Evolutionary conservation across 23 red algal species (phyloP).

Genomic region (Gracilaria domingensis): DNA sequence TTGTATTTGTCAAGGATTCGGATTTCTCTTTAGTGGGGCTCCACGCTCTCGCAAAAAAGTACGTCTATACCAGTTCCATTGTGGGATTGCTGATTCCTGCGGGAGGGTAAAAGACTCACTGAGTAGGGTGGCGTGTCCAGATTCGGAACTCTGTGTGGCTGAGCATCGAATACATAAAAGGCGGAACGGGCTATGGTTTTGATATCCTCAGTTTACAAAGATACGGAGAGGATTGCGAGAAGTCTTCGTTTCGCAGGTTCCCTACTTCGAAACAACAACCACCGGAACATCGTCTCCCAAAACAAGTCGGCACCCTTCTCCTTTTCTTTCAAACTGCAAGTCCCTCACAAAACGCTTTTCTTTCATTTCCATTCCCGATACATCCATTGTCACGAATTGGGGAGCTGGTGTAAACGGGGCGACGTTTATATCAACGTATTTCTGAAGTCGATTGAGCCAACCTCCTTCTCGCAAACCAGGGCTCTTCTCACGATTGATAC

Average conservation of each 20-base stretch:
- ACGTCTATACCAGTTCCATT: too few relatives aligned
- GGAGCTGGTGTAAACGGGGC: slow-evolving; percentile 29
- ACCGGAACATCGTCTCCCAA: slow-evolving; percentile 27
- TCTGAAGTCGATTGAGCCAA: slow-evolving; percentile 54
- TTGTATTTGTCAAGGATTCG: too few relatives aligned
- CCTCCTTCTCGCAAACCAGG: slow-evolving; percentile 59
- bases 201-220: background rate
- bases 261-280: slow-evolving; percentile 51
- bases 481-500: slow-evolving; percentile 66
- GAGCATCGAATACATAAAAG: background rate
- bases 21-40: too few relatives aligned
- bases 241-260: background rate
- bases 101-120: too few relatives aligned
- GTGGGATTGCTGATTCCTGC: too few relatives aligned
- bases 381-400: slow-evolving; percentile 49
- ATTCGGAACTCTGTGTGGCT: background rate
- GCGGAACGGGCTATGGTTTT: background rate
- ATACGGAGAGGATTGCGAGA: background rate
- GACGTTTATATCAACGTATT: slow-evolving; percentile 62
- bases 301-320: slow-evolving; percentile 47
- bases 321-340: slow-evolving; percentile 69
- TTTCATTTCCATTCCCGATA: slow-evolving; percentile 54
- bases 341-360: slow-evolving; percentile 12
- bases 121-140: background rate
- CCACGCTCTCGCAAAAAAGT: too few relatives aligned